Conservation (phyloP, 164 flowering plant species). For the Stephania japonica region DNA sequence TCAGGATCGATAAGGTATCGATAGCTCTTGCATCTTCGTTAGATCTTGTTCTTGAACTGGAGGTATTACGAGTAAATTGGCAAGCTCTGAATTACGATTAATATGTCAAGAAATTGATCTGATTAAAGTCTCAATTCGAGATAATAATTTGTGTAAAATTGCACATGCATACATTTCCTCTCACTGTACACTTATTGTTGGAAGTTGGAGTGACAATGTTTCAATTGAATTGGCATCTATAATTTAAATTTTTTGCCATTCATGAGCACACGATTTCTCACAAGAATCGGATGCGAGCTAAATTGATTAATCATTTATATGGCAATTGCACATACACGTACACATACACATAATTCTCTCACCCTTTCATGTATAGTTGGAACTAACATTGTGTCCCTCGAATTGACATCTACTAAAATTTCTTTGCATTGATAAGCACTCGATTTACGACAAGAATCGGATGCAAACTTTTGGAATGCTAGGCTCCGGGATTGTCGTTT, state of each 20-base stretch:
- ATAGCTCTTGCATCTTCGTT: conserved; percentile 72
- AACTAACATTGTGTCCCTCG: no score
- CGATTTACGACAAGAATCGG: conserved; percentile 7
- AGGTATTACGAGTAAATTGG: conserved; percentile 64
- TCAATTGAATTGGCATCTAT: neutral
- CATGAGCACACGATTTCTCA: conserved; percentile 2
- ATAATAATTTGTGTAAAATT: neutral
- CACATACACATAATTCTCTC: neutral
- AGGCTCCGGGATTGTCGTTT: conserved; percentile 99
- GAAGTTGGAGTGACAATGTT: conserved; percentile 7
- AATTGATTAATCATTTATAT: neutral
- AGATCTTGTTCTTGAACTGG: conserved; percentile 76
- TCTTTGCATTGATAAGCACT: neutral
- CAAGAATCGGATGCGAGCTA: conserved; percentile 9
- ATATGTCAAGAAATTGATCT: neutral
- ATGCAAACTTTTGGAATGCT: conserved; percentile 20
- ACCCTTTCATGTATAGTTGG: neutral
- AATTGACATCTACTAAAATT: neutral
- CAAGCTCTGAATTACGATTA: neutral
- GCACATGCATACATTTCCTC: no score
- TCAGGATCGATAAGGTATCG: conserved; percentile 83
- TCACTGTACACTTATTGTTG: neutral
- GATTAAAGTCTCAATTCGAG: neutral
- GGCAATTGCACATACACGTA: neutral
- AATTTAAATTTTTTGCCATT: neutral